phyloP scores from a whole-genome alignment of 2,329 filamentous ascomycete species.

The Fusarium cyanostomum region DNA sequence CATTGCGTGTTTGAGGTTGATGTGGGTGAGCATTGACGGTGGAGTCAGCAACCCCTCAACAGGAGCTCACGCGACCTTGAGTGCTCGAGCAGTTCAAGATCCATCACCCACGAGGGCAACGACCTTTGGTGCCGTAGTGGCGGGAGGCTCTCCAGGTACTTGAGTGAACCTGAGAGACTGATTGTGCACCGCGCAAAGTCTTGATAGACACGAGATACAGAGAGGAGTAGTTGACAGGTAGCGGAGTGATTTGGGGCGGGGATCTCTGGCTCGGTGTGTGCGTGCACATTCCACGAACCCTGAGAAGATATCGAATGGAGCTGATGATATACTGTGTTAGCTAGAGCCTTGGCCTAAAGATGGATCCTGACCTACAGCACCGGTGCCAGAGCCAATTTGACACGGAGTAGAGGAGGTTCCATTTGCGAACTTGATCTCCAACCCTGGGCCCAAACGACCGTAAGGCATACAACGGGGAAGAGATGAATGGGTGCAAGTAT shows the following conservation, averaged over 20 bases:
- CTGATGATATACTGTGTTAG: background rate
- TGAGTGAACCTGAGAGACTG: conserved; percentile 13
- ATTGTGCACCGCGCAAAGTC: conserved; percentile 23
- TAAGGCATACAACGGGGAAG: conserved; percentile 17
- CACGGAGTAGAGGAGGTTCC: conserved; percentile 20
- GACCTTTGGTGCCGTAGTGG: conserved; percentile 7
- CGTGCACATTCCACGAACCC: conserved; percentile 28
- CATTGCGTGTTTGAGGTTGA: conserved; percentile 5
- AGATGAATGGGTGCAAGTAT: conserved; percentile 49
- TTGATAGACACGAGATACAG: conserved; percentile 14
- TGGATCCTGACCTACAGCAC: background rate
- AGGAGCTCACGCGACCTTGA: conserved; percentile 8
- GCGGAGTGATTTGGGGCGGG: conserved; percentile 7
- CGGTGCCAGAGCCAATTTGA: conserved; percentile 25
- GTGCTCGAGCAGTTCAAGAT: conserved; percentile 11
- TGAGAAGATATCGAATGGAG: conserved; percentile 21
- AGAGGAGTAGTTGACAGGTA: conserved; percentile 25
- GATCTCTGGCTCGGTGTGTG: conserved; percentile 21
- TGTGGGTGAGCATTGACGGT: conserved; percentile 8
- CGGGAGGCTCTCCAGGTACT: conserved; percentile 23
- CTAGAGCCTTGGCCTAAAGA: no score
- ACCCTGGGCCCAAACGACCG: conserved; percentile 21
- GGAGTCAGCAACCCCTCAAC: conserved; percentile 1
- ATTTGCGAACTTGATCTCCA: conserved; percentile 27
- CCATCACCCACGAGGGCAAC: conserved; percentile 27